Evolutionary conservation across 768 basidiomycete species (phyloP).

Genomic region (Pleurotus pulmonarius): DNA sequence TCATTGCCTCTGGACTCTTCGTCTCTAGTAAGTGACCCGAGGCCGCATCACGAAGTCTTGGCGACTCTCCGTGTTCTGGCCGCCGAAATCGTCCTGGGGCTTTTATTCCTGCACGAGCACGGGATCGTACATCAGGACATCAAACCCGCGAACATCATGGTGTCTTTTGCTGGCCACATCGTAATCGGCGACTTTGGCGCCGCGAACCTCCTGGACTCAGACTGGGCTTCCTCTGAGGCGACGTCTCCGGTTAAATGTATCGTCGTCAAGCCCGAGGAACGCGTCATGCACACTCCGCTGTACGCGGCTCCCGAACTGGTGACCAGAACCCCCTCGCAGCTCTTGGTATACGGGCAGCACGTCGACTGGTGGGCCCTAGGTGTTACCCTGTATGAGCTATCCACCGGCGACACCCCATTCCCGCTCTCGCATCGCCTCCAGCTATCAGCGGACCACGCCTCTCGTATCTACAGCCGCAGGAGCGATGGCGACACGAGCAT

Average conservation of each 20-base stretch:
- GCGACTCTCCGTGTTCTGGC: conserved; percentile 23
- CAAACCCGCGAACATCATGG: conserved; percentile 63
- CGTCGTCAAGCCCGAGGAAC: conserved; percentile 18
- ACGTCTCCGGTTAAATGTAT: conserved; percentile 10
- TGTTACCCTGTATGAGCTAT: conserved; percentile 26
- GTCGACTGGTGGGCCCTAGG: conserved; percentile 37
- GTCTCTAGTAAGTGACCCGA: conserved; percentile 4
- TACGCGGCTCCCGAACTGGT: conserved; percentile 33
- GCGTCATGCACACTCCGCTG: conserved; percentile 27
- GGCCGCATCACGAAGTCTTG: conserved; percentile 9
- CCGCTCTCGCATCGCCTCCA: background rate
- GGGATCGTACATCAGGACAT: conserved; percentile 71
- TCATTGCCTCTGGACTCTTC: conserved; percentile 11
- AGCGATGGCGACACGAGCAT: conserved; percentile 19
- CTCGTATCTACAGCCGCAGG: conserved; percentile 5
- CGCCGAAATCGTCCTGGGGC: conserved; percentile 29
- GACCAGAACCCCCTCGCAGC: conserved; percentile 18
- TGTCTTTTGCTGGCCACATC: conserved; percentile 41
- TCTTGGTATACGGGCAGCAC: conserved; percentile 25
- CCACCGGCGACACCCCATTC: conserved; percentile 23
- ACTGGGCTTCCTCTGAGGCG: conserved; percentile 1
- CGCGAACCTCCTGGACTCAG: conserved; percentile 28
- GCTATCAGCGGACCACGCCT: background rate
- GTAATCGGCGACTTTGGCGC: conserved; percentile 67
- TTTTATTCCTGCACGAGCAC: conserved; percentile 45